Evolutionary conservation across 2,329 filamentous ascomycete genomes (phyloP), one percentile per base, ranked within the genome.

Genomic region (Ustilaginoidea virens): DNA sequence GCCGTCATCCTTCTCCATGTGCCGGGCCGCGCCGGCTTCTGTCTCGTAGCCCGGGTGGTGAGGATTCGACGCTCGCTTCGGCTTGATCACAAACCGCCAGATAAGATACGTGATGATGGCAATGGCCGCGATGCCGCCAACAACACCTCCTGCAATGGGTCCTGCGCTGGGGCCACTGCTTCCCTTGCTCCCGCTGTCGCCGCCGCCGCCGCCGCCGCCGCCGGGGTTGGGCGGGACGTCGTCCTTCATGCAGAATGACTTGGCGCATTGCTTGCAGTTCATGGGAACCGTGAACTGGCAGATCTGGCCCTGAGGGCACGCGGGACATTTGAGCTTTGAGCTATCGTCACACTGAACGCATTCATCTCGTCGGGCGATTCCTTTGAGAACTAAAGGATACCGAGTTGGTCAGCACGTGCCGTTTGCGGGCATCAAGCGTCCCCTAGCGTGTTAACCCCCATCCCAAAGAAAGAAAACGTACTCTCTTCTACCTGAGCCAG

Each of bases 101-200:
- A 94, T 65, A 23, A 92, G 55, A 43, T 85, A 92, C 3, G 77
- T 77, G 30, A 80, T 49, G 21, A 82, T 55, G n/a, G 68, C 77
- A 29, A 96, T 65, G 25, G 74, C 64, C n/a, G 66, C 65, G 10
- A 96, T 52, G 39, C 85, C 90, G 38, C 85, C 90, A 24, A 96
- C 60, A 7, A 94, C 85, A 39, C 87, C 87, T 39, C 90, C 90
- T 2, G 80, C 87, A 39, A 98, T 94, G 19, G 82, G 81, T 23
- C 86, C 86, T 2, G 77, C 62, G 41, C 81, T 86, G 6, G 78
- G 69, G 6, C 69, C 64, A 8, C 57, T 56, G 21, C 44, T 45
- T 25, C 39, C 36, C 10, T 33, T 30, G 17, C 28, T 31, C 29
- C 38, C 16, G 37, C 33, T 28, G 24, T 56, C n/a, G 22, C 22